Evolutionary conservation across 805 yeast species (phyloP).

Genomic region (Yarrowia hollandica): DNA sequence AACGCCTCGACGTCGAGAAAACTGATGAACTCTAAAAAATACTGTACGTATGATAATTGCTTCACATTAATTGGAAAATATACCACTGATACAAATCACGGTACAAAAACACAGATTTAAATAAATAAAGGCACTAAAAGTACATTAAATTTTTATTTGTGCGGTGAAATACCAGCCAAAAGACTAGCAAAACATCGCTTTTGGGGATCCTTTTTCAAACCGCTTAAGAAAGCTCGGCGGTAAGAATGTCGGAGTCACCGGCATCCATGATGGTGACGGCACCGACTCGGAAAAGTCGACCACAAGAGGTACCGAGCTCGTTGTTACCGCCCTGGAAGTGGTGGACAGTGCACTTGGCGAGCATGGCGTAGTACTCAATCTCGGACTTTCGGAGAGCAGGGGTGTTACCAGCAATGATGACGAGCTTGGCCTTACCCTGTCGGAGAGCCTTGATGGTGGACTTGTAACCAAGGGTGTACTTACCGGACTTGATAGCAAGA

Average conservation of each 20-base stretch:
- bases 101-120: too few species aligned
- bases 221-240: constrained; percentile 35
- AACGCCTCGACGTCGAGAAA: too few species aligned
- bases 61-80: too few species aligned
- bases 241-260: constrained; percentile 98
- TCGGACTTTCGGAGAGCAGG: constrained; percentile 99
- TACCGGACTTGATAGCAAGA: constrained; percentile 98
- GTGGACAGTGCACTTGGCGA: constrained; percentile 95
- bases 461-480: constrained; percentile 99
- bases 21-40: too few species aligned
- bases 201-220: not conserved
- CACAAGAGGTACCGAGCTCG: constrained; percentile 99
- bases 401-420: constrained; percentile 98
- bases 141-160: constrained; percentile 20
- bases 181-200: too few species aligned
- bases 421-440: constrained; percentile 98
- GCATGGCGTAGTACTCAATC: constrained; percentile 99
- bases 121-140: constrained; percentile 25
- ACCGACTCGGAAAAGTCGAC: constrained; percentile 99
- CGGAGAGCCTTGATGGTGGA: constrained; percentile 97
- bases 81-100: not conserved
- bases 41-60: too few species aligned
- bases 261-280: constrained; percentile 93
- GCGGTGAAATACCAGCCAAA: not conserved
- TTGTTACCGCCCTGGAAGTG: constrained; percentile 99